These are phyloP conservation scores for Cadophora gregata DNA, from an alignment of 2,329 filamentous ascomycete genomes.

Conservation along the genomic window DNA sequence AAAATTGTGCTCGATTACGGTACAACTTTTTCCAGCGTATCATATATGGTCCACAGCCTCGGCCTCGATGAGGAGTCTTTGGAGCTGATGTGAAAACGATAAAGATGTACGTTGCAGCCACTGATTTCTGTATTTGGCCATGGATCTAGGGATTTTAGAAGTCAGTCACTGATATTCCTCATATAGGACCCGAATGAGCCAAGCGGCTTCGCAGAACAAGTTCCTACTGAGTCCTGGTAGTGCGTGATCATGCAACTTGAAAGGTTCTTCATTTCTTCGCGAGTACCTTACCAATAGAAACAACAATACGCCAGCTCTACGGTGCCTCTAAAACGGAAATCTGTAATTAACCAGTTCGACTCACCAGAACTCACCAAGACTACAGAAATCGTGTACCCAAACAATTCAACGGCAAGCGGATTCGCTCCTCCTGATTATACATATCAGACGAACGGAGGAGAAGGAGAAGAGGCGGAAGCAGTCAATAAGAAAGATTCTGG, in stretches of 20 bases:
- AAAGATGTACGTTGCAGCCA: background rate
- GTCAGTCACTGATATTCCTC: background rate
- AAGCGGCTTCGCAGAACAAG: background rate
- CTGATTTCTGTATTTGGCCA: too few relatives aligned
- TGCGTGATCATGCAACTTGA: background rate
- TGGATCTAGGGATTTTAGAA: background rate
- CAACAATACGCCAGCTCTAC: background rate
- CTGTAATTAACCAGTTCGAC: background rate
- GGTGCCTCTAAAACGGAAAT: background rate
- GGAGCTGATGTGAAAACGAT: background rate
- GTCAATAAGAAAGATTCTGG: background rate
- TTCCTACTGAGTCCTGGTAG: background rate
- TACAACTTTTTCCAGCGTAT: background rate
- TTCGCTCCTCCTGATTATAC: background rate
- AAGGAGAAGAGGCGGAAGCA: background rate
- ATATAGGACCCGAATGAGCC: background rate
- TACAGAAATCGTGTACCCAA: background rate
- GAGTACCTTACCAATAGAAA: background rate
- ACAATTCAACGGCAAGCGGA: background rate
- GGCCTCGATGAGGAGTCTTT: background rate
- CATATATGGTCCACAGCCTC: background rate
- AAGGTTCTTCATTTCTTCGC: background rate
- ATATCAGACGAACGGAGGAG: background rate
- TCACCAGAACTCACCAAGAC: background rate
- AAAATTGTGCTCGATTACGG: background rate